Base-by-base conservation (phyloP, 116 monocot species). In the Cymodocea nodosa region DNA sequence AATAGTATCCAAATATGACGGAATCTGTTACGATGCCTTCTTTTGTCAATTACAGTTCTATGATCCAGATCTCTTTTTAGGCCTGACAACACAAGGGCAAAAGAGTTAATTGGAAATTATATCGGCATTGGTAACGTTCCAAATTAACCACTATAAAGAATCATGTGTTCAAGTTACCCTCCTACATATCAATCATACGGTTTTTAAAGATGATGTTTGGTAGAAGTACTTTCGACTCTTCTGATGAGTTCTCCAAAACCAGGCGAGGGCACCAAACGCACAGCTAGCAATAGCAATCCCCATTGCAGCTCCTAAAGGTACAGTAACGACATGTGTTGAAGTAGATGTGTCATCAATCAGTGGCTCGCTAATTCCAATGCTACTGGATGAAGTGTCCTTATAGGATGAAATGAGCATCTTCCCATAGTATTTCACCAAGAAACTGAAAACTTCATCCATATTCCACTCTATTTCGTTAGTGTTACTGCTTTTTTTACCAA, bases 161-260 rank as follows among this genome's bases (percentile, higher is more conserved):
- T 50, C 5, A 14, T 15, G 23, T 15, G 15, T 49, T 57, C 68
- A 89, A 30, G 30, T 71, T 61, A 77, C 53, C 50, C 11, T 20
- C 50, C 52, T 52, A 25, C 53, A 54, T 23, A 65, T 65, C 18
- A 23, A 50, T 97, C 77, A 97, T 74, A 91, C 82, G 76, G 83
- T 88, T 85, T 91, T 98, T 82, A 91, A 91, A 83, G 87, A 80
- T 73, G 78, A 83, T 68, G 79, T 80, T 76, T 89, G 84, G 87
- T 85, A 81, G 76, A 76, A 78, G 72, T 98, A 98, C 91, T 98
- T 98, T 82, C 97, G 81, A 30, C 86, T 98, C 88, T 89, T 88
- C 62, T 91, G 91, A 16, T 81, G 87, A 5, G 82, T 78, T 68
- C 97, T 81, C 97, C 97, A 98, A 63, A 88, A 98, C 68, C 82